phyloP scores from a whole-genome alignment of 139 green algal species.

The Desmodesmus armatus region DNA sequence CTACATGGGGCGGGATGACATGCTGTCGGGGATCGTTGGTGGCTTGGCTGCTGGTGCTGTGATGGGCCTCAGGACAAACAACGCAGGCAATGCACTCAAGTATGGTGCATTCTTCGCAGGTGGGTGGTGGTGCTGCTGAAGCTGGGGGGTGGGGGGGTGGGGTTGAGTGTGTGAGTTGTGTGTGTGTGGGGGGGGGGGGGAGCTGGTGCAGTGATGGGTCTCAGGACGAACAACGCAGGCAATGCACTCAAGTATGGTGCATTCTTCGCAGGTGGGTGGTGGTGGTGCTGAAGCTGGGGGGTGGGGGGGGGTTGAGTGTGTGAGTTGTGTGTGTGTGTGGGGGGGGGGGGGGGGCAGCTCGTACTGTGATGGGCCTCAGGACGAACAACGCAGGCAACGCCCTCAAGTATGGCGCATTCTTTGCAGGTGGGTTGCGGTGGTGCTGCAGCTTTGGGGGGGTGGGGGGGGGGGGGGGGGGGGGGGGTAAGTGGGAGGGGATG shows the following conservation, averaged over 20 bases:
- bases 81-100: neutral
- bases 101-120: constrained; percentile 29
- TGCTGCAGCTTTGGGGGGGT: no score
- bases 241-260: neutral
- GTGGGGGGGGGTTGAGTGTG: no score
- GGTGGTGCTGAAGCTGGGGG: neutral
- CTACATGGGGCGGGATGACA: constrained; percentile 47
- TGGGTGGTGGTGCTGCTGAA: neutral
- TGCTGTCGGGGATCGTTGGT: constrained; percentile 20
- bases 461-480: no score
- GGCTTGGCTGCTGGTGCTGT: constrained; percentile 40
- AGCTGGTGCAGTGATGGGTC: constrained; percentile 14
- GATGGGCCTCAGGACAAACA: constrained; percentile 28
- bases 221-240: neutral
- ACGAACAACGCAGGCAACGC: neutral
- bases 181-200: neutral
- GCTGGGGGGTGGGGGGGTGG: no score
- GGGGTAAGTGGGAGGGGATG: neutral
- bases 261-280: constrained; percentile 17
- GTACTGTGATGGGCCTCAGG: constrained; percentile 17
- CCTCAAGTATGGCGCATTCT: neutral
- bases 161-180: neutral
- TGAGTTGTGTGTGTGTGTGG: neutral
- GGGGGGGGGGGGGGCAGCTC: neutral
- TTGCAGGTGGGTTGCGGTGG: constrained; percentile 10